Conservation (phyloP, 2,329 filamentous ascomycete genomes). For the Fusarium nematophilum region DNA sequence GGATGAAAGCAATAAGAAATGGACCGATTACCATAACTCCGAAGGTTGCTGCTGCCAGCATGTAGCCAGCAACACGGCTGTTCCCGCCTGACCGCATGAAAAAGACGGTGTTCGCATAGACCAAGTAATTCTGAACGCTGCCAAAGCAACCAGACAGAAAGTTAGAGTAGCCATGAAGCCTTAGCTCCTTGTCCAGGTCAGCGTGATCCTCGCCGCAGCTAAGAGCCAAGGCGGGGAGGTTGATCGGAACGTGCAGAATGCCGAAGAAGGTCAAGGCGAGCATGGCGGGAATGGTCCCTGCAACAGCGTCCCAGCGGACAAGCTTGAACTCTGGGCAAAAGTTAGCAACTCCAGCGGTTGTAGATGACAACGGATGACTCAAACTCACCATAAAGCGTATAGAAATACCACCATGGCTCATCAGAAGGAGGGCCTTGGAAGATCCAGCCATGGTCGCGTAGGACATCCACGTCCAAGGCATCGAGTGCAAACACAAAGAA, state of each 20-base stretch:
- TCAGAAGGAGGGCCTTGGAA: slow-evolving; percentile 86
- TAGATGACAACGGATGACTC: too few relatives aligned
- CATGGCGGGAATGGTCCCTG: slow-evolving; percentile 92
- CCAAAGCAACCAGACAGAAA: slow-evolving; percentile 86
- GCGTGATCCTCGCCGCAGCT: slow-evolving; percentile 93
- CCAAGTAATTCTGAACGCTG: slow-evolving; percentile 96
- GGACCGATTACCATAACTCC: slow-evolving; percentile 88
- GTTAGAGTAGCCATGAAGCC: slow-evolving; percentile 93
- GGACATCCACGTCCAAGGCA: slow-evolving; percentile 70
- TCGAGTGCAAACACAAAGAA: slow-evolving; percentile 78
- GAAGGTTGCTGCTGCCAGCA: slow-evolving; percentile 84
- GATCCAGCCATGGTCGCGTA: slow-evolving; percentile 86
- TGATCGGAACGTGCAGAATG: slow-evolving; percentile 96
- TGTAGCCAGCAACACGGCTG: slow-evolving; percentile 83
- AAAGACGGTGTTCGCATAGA: slow-evolving; percentile 97
- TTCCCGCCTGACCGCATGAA: slow-evolving; percentile 95
- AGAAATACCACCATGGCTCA: slow-evolving; percentile 98
- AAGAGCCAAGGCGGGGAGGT: slow-evolving; percentile 91
- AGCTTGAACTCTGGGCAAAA: slow-evolving; percentile 71
- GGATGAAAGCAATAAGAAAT: slow-evolving; percentile 90
- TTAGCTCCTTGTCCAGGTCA: slow-evolving; percentile 89
- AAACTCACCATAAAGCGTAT: slow-evolving; percentile 90
- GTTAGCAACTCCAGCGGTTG: slow-evolving; percentile 20
- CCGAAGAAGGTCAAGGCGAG: slow-evolving; percentile 97
- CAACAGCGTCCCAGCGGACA: slow-evolving; percentile 85